Evolutionary conservation across 805 yeast species (phyloP), one percentile per base, ranked within the genome.

Genomic region (Zygosaccharomyces bisporus): DNA sequence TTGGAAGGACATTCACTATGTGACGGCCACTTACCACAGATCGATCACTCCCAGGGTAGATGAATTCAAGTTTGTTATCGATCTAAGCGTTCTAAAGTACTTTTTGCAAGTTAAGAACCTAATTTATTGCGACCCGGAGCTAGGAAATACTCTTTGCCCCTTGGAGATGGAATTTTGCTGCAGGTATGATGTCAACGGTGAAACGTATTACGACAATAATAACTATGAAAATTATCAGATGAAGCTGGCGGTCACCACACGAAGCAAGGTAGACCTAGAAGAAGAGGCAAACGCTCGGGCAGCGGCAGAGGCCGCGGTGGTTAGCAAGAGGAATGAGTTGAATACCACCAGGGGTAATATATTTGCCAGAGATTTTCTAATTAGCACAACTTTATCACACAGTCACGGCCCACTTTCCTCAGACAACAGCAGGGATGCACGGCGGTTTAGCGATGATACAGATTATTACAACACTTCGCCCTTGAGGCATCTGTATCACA

Each of bases 151-250:
- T 5, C 14, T 45, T 10, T 55, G 55, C 20, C 48, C 51, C 5
- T 38, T 61, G 19, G 49, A 49, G 13, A 50, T 63, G n/a, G 58
- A 60, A 14, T 41, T 65, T 25, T 63, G 68, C 44, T 62, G 64
- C 38, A 47, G 61, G 8, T 65, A 65, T 44, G 61, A 64, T 47
- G 68, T 63, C 4, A 57, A 55, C 43, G 53, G 55, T 25, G 64
- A 62, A 41, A 62, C 65, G 2, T 64, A 55, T 39, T 65, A 61
- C 45, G 69, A 65, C 45, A 65, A 65, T 38, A 65, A 65, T 41
- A 57, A 62, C 38, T 60, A 61, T 39, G 53, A 61, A n/a, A 65
- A 65, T 45, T 65, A 61, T 44, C 56, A 52, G 23, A 44, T 63
- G 17, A 43, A 50, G 12, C 36, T 55, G 25, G 46, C 42, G 12